Evolutionary conservation across 164 flowering plant genomes (phyloP).

Genomic region (Stephania cephalantha): DNA sequence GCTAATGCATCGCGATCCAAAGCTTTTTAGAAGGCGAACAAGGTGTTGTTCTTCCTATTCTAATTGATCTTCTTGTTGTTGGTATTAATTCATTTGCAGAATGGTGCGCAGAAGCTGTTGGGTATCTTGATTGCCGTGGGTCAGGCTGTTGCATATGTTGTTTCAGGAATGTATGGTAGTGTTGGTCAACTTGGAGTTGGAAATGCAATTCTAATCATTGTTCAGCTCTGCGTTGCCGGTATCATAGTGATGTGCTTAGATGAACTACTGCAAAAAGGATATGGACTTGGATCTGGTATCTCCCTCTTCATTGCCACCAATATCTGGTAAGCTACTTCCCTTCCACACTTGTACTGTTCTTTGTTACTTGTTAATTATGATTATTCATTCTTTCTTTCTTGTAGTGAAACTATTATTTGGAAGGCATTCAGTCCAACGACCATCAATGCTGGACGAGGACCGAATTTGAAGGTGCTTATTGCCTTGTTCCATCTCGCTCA

Average conservation of each 20-base stretch:
- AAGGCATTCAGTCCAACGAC: slow-evolving; percentile 14
- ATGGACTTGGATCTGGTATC: slow-evolving; percentile 7
- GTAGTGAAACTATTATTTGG: slow-evolving; percentile 18
- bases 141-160: slow-evolving; percentile 5
- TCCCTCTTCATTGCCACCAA: slow-evolving; percentile 7
- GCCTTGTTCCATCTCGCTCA: slow-evolving; percentile 14
- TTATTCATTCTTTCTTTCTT: not conserved
- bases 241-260: slow-evolving; percentile 5
- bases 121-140: slow-evolving; percentile 10
- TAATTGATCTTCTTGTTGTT: not conserved
- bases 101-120: slow-evolving; percentile 9
- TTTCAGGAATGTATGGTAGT: slow-evolving; percentile 7
- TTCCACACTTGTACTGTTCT: not conserved
- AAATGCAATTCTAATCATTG: slow-evolving; percentile 8
- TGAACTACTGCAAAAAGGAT: slow-evolving; percentile 3
- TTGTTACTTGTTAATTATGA: not conserved
- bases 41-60: not conserved
- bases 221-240: too few species aligned
- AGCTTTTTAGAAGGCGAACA: not conserved
- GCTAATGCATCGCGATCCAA: not conserved
- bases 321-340: slow-evolving; percentile 8
- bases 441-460: slow-evolving; percentile 13
- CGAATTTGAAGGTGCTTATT: slow-evolving; percentile 20
- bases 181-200: slow-evolving; percentile 7
- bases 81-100: not conserved